Percentiles rank a stretch among this genome's conserved stretches.
Conservation (phyloP, 495 filamentous ascomycete species). For the Lepraria neglecta region DNA sequence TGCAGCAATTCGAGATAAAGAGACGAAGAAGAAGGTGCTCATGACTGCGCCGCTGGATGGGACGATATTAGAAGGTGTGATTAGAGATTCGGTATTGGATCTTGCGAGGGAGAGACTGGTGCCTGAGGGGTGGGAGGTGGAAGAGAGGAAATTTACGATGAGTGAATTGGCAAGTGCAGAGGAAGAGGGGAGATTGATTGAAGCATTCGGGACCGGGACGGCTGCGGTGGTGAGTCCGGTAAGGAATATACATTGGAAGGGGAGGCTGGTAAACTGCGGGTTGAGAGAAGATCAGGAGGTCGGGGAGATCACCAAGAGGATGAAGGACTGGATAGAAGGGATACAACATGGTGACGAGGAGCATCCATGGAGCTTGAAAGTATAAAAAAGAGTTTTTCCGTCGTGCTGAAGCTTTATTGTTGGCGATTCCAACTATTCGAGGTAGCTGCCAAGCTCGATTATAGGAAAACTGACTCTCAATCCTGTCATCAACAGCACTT, state of each 20-base stretch:
- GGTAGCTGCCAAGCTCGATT: too few relatives aligned
- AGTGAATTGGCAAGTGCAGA: constrained; percentile 69
- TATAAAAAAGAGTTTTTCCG: neutral
- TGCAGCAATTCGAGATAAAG: constrained; percentile 68
- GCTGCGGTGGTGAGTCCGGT: constrained; percentile 72
- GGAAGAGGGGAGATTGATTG: constrained; percentile 76
- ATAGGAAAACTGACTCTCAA: too few relatives aligned
- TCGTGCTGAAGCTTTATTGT: too few relatives aligned
- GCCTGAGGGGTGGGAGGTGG: constrained; percentile 81
- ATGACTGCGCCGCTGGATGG: constrained; percentile 91
- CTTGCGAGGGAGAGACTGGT: constrained; percentile 76
- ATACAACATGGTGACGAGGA: constrained; percentile 92
- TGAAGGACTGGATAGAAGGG: constrained; percentile 95
- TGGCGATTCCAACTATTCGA: too few relatives aligned
- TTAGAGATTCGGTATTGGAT: constrained; percentile 74
- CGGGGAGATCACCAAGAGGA: constrained; percentile 70
- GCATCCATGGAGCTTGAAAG: constrained; percentile 64
- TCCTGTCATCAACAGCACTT: too few relatives aligned
- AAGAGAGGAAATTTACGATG: constrained; percentile 88
- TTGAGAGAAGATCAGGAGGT: constrained; percentile 72
- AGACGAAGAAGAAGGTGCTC: constrained; percentile 81
- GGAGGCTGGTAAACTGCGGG: constrained; percentile 69
- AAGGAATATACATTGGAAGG: constrained; percentile 77
- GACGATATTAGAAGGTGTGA: constrained; percentile 94
- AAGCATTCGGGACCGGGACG: constrained; percentile 90